Percentiles rank a stretch among this genome's conserved stretches.
phyloP scores from a whole-genome alignment of 2,329 filamentous ascomycete genomes.

The Endothia cerciana region DNA sequence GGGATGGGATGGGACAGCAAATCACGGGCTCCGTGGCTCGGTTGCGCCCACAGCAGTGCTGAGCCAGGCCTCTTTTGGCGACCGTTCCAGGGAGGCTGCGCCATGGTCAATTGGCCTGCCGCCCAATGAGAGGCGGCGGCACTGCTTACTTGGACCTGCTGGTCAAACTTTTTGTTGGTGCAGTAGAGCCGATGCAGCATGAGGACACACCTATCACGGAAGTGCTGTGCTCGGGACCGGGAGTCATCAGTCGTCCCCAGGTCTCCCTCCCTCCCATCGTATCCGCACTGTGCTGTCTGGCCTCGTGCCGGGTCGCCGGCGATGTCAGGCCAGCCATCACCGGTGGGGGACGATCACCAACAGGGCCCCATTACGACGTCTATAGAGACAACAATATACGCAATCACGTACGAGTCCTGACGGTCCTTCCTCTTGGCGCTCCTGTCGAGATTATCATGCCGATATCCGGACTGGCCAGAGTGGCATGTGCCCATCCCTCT shows the following conservation, averaged over 20 bases:
- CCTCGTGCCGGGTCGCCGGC: neutral
- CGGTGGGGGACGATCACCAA: slow-evolving; percentile 14
- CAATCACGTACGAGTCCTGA: slow-evolving; percentile 1
- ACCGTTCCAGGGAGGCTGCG: slow-evolving; percentile 7
- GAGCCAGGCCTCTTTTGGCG: slow-evolving; percentile 16
- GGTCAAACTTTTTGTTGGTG: slow-evolving; percentile 16
- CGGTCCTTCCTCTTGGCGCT: slow-evolving; percentile 1
- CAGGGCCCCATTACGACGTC: neutral
- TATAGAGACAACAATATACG: neutral
- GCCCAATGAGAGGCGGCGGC: slow-evolving; percentile 5
- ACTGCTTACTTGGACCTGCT: neutral
- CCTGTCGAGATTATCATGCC: slow-evolving; percentile 1
- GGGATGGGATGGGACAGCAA: too few relatives aligned
- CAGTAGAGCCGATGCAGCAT: neutral
- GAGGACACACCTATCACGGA: neutral
- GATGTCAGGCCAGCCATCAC: neutral
- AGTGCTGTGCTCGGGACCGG: neutral
- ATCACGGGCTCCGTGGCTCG: neutral
- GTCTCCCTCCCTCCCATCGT: neutral
- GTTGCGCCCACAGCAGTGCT: slow-evolving; percentile 3
- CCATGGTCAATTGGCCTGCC: neutral
- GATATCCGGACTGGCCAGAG: neutral
- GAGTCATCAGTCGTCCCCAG: neutral
- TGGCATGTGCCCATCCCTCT: slow-evolving; percentile 15
- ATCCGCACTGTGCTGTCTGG: slow-evolving; percentile 8